Evolutionary conservation across 495 filamentous ascomycete species (phyloP).

Genomic region (Clohesyomyces aquaticus): DNA sequence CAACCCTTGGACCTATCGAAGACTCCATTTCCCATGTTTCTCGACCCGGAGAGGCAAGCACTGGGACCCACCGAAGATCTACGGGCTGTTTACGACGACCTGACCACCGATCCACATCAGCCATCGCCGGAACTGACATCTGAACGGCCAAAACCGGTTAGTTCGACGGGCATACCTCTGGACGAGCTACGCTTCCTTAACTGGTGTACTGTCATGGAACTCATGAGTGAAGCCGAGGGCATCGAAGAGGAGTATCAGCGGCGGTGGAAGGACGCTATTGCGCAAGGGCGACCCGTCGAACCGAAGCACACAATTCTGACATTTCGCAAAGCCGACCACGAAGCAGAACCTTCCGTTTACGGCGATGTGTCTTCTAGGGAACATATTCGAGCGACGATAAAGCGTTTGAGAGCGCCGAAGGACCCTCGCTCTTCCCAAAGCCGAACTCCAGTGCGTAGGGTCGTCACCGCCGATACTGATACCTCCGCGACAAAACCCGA

Average conservation of each 20-base stretch:
- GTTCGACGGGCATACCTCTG: constrained; percentile 32
- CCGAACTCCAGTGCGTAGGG: not conserved
- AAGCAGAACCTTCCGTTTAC: too few species aligned
- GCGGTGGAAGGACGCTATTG: constrained; percentile 27
- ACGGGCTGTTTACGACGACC: constrained; percentile 44
- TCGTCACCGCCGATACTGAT: not conserved
- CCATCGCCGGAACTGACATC: constrained; percentile 7
- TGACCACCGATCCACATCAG: constrained; percentile 44
- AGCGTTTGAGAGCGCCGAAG: not conserved
- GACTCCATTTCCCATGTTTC: constrained; percentile 31
- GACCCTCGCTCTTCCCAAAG: not conserved
- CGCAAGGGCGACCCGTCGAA: not conserved
- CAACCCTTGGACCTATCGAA: constrained; percentile 27
- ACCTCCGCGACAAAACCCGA: too few species aligned
- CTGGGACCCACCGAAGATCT: constrained; percentile 24
- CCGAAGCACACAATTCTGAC: not conserved
- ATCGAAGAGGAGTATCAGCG: constrained; percentile 11
- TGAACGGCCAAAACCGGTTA: constrained; percentile 1
- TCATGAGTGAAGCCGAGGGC: constrained; percentile 35
- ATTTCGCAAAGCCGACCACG: not conserved
- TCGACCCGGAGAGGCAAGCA: constrained; percentile 18
- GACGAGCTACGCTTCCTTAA: constrained; percentile 41
- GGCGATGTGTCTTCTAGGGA: too few species aligned
- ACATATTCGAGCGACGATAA: not conserved
- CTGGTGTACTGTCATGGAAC: constrained; percentile 33